phyloP scores from a whole-genome alignment of 1,284 basidiomycete genomes.

The Cryptococcus deneoformans region DNA sequence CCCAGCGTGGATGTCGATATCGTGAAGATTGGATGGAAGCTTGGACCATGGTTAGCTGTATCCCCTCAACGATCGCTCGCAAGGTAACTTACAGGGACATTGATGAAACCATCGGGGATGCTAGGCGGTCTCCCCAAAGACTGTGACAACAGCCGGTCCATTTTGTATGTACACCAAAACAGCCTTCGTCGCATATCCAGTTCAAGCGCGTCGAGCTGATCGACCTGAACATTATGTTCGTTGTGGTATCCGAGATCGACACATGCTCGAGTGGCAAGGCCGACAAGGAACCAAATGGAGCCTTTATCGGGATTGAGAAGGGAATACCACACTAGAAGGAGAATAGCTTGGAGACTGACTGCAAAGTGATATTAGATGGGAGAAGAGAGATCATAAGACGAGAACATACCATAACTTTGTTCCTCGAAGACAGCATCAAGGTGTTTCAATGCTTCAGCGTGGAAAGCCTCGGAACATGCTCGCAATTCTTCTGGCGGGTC shows the following conservation, averaged over 20 bases:
- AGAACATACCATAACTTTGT: conserved; percentile 41
- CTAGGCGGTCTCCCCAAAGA: conserved; percentile 49
- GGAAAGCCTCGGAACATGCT: conserved; percentile 51
- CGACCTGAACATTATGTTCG: conserved; percentile 44
- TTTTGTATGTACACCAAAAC: conserved; percentile 51
- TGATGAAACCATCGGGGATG: conserved; percentile 51
- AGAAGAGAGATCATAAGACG: not conserved
- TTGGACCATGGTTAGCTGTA: conserved; percentile 3
- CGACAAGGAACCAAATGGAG: conserved; percentile 51
- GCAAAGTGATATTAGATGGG: not conserved
- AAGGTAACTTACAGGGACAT: conserved; percentile 37
- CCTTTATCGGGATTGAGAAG: conserved; percentile 51
- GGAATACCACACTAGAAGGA: conserved; percentile 50
- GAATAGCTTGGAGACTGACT: conserved; percentile 50
- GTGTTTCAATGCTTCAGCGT: conserved; percentile 51
- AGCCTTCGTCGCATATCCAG: conserved; percentile 50
- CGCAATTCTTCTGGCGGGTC: conserved; percentile 50
- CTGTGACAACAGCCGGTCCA: conserved; percentile 48
- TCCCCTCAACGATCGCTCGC: not conserved
- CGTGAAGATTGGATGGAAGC: conserved; percentile 44
- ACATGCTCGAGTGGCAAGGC: conserved; percentile 49
- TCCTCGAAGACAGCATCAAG: conserved; percentile 50
- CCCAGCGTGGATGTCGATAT: conserved; percentile 43
- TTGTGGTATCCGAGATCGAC: conserved; percentile 52
- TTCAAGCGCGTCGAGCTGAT: conserved; percentile 47